Evolutionary conservation across 2,329 filamentous ascomycete genomes (phyloP).

Genomic region (Microascus cirrosus): DNA sequence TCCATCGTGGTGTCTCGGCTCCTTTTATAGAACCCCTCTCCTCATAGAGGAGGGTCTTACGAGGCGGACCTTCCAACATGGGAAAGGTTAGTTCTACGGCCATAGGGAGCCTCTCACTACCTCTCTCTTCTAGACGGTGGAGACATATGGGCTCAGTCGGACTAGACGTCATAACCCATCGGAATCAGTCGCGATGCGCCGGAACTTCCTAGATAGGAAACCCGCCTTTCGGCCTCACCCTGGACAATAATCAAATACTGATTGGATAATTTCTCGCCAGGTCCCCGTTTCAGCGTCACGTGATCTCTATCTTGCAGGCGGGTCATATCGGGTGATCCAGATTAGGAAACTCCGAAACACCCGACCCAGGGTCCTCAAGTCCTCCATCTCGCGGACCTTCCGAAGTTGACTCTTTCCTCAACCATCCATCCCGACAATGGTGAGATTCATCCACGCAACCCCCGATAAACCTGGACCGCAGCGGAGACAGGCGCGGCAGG

Average conservation of each 20-base stretch:
- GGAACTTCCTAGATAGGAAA: too few species aligned
- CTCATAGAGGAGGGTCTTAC: neutral
- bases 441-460: slow-evolving; percentile 10
- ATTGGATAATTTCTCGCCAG: too few species aligned
- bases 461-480: slow-evolving; percentile 3
- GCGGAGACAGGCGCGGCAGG: slow-evolving; percentile 8
- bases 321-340: too few species aligned
- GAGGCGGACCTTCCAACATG: neutral
- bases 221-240: too few species aligned
- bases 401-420: neutral
- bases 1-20: neutral
- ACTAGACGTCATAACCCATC: too few species aligned
- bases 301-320: too few species aligned
- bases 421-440: slow-evolving; percentile 2
- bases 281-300: too few species aligned
- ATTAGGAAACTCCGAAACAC: neutral
- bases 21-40: neutral
- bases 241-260: too few species aligned
- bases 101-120: neutral
- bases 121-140: neutral
- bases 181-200: too few species aligned
- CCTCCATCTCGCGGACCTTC: neutral
- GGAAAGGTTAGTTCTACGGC: neutral
- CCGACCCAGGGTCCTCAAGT: neutral
- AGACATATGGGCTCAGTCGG: neutral